These are phyloP conservation scores for Aureobasidium sp. DNA, from an alignment of 2,329 filamentous ascomycete genomes.

Conservation along the genomic window DNA sequence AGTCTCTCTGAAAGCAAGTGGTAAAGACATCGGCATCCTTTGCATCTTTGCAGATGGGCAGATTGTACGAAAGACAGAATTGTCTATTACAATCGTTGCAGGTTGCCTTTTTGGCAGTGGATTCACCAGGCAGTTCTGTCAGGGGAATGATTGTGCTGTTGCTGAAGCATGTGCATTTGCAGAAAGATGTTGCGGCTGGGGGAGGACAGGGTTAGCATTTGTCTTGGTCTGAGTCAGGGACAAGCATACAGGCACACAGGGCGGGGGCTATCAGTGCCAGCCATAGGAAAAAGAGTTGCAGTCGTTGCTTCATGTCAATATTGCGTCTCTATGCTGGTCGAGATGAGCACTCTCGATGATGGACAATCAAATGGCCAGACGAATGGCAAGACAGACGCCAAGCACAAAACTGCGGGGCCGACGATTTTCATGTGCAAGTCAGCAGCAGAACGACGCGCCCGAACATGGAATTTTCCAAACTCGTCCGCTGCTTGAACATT, in stretches of 20 bases:
- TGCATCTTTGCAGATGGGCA: conserved; percentile 52
- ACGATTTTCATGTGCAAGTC: not conserved
- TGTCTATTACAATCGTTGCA: conserved; percentile 60
- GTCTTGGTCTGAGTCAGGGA: not conserved
- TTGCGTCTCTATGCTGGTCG: not conserved
- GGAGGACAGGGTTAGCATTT: conserved; percentile 15
- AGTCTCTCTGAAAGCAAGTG: conserved; percentile 60
- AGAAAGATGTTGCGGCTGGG: conserved; percentile 52
- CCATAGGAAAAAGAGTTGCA: conserved; percentile 5
- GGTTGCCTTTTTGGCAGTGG: conserved; percentile 31
- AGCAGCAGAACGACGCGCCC: not conserved
- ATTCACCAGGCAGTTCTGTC: conserved; percentile 30
- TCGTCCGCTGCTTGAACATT: not conserved
- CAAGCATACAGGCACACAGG: conserved; percentile 23
- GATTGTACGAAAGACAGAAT: conserved; percentile 55
- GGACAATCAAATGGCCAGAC: not conserved
- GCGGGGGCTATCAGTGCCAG: conserved; percentile 11
- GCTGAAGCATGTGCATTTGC: conserved; percentile 62
- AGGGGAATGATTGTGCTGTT: conserved; percentile 62
- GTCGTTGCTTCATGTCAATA: conserved; percentile 1
- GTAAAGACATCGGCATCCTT: conserved; percentile 58
- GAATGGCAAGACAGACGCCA: not conserved
- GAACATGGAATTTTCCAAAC: not conserved
- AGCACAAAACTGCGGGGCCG: not conserved
- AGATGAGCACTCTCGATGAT: not conserved